Conservation (phyloP, 345 rosid species). For the Acer saccharum region DNA sequence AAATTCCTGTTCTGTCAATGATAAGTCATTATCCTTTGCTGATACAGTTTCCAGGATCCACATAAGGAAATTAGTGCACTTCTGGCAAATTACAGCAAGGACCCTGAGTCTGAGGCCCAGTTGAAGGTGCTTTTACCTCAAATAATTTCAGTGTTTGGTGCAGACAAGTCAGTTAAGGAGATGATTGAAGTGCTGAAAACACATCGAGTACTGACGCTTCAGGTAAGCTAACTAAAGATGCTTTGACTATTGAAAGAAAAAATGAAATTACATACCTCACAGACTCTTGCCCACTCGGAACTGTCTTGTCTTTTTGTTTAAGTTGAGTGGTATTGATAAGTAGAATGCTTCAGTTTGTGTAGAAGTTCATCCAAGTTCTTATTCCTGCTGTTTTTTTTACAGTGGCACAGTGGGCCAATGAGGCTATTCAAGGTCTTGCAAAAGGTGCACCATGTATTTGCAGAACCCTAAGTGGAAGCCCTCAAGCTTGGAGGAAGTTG, state of each 20-base stretch:
- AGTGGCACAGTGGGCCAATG: slow-evolving; percentile 86
- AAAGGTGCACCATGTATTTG: slow-evolving; percentile 73
- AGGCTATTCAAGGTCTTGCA: slow-evolving; percentile 77
- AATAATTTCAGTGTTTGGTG: slow-evolving; percentile 63
- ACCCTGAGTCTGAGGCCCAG: slow-evolving; percentile 61
- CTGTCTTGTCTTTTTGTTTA: background rate
- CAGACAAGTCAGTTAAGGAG: slow-evolving; percentile 62
- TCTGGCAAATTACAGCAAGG: slow-evolving; percentile 55
- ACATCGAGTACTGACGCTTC: slow-evolving; percentile 58
- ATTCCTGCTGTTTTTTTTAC: slow-evolving; percentile 18
- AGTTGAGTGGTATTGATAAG: slow-evolving; percentile 3
- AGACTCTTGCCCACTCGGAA: background rate
- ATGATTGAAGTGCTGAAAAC: slow-evolving; percentile 66
- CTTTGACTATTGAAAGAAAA: background rate
- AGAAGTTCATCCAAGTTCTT: background rate
- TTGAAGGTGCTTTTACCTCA: slow-evolving; percentile 70
- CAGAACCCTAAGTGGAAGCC: slow-evolving; percentile 95
- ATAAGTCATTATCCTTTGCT: slow-evolving; percentile 4
- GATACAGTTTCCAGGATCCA: slow-evolving; percentile 70
- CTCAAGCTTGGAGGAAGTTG: slow-evolving; percentile 63
- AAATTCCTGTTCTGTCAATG: background rate
- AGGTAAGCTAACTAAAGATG: slow-evolving; percentile 41
- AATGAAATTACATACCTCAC: background rate
- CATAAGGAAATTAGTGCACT: slow-evolving; percentile 54
- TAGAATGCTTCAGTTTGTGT: slow-evolving; percentile 3